These are phyloP conservation scores for Polytolypa hystricis DNA, from an alignment of 2,329 filamentous ascomycete species.

Conservation along the genomic window DNA sequence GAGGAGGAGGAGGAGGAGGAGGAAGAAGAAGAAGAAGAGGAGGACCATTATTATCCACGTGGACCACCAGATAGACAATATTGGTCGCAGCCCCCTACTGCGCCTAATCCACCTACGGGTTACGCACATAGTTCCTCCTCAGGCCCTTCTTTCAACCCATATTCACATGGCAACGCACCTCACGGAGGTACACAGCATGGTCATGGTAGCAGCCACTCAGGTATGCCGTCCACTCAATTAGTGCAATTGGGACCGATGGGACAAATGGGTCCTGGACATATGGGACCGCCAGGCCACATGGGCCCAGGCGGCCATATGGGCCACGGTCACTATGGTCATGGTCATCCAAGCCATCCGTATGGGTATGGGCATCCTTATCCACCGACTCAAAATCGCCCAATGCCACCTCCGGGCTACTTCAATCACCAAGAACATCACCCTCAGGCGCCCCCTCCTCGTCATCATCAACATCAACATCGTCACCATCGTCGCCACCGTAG, in stretches of 20 bases:
- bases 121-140: conserved; percentile 33
- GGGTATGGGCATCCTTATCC: conserved; percentile 10
- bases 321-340: conserved; percentile 5
- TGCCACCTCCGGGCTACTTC: conserved; percentile 9
- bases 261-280: background rate
- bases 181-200: conserved; percentile 13
- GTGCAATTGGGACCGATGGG: conserved; percentile 12
- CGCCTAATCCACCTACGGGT: conserved; percentile 17
- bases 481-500: conserved; percentile 8
- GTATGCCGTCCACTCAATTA: conserved; percentile 14
- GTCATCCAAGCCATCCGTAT: conserved; percentile 8
- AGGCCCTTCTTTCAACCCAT: conserved; percentile 27
- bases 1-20: too few species aligned
- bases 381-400: conserved; percentile 6
- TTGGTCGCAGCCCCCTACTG: conserved; percentile 23
- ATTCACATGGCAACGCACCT: conserved; percentile 17
- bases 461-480: conserved; percentile 8
- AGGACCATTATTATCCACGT: conserved; percentile 26
- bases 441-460: conserved; percentile 1
- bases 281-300: conserved; percentile 4
- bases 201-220: conserved; percentile 17
- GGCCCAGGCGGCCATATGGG: conserved; percentile 6
- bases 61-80: conserved; percentile 22
- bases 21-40: conserved; percentile 1
- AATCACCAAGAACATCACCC: conserved; percentile 6